Percentiles rank a stretch among this genome's conserved stretches.
Evolutionary conservation across 495 filamentous ascomycete species (phyloP).

Genomic region (Tuber magnatum): DNA sequence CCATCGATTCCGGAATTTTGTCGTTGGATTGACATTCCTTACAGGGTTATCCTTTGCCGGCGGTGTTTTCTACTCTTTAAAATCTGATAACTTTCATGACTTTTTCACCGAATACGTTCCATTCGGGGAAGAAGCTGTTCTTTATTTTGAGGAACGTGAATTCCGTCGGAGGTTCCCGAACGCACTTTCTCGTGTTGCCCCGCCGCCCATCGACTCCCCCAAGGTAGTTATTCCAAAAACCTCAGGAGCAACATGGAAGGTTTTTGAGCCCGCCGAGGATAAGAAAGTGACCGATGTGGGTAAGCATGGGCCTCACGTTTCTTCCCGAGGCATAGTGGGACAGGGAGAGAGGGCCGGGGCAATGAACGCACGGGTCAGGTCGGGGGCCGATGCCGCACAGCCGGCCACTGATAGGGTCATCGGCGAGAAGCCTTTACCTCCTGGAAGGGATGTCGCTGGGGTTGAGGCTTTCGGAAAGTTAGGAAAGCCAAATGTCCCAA

Average conservation of each 20-base stretch:
- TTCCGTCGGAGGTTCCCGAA: conserved; percentile 86
- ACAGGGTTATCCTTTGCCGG: conserved; percentile 72
- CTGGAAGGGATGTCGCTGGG: conserved; percentile 21
- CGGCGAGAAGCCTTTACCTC: conserved; percentile 35
- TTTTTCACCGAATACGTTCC: conserved; percentile 98
- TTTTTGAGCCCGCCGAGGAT: conserved; percentile 52
- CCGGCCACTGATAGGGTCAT: conserved; percentile 40
- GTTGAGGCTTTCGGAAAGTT: conserved; percentile 44
- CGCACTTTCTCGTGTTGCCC: conserved; percentile 49
- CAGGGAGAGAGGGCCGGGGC: conserved; percentile 39
- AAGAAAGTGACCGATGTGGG: conserved; percentile 36
- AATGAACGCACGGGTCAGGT: conserved; percentile 27
- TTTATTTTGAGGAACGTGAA: conserved; percentile 95
- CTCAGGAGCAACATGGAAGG: conserved; percentile 77
- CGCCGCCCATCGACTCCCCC: conserved; percentile 45
- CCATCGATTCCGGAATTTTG: conserved; percentile 65
- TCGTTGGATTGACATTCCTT: conserved; percentile 65
- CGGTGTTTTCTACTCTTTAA: conserved; percentile 81
- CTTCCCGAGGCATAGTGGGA: conserved; percentile 14
- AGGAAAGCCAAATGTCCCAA: conserved; percentile 38
- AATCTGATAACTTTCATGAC: conserved; percentile 96
- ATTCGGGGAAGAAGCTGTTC: conserved; percentile 85
- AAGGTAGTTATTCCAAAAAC: conserved; percentile 74
- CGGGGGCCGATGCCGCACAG: conserved; percentile 37
- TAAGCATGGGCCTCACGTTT: conserved; percentile 35